Base-by-base conservation (phyloP, 495 filamentous ascomycete species). In the Penicillium maclennaniae region DNA sequence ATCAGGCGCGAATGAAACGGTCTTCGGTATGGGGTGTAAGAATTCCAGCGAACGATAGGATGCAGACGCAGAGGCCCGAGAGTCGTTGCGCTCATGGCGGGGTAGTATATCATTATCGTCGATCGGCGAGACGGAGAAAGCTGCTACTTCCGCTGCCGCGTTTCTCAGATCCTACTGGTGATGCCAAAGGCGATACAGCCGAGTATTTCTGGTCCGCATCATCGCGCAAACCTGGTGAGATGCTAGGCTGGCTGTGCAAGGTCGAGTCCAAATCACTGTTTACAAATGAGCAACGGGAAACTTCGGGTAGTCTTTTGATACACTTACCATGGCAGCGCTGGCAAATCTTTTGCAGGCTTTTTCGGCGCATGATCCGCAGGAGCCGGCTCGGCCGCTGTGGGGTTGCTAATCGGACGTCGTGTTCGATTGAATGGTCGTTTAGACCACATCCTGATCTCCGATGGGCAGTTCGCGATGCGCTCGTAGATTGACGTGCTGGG, bases 141-240 rank as follows among this genome's bases (percentile, higher is more conserved):
- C 71, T 79, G 51, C 71, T 79, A 40, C 58, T 69, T 38, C 53
- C 57, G 49, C 63, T 68, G 19, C 55, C 54, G 8, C 55, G 49
- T 7, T 45, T 20, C 39, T 34, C 17, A 54, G 38, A 40, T 51
- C 55, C 45, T 6, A 53, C 15, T 38, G 76, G 70, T 9, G 78
- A 77, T 45, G 68, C 65, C 25, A 70, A 71, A n/a, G 79, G 75
- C 4, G 79, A 82, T 31, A 81, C 70, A 6, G 60, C 62, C n/a
- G 65, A 56, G 40, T 62, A 39, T 58, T 51, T 49, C 17, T 49
- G 47, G 14, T 48, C 31, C 12, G 16, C 34, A 19, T 37, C 51
- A 31, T 25, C 12, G 20, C 43, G 12, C 21, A 34, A 39, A 7
- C 20, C 7, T 20, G 42, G 49, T 12, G 25, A 9, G 8, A 42